Conservation (phyloP, 2,329 filamentous ascomycete genomes). For the Aspergillus ochraceus region DNA sequence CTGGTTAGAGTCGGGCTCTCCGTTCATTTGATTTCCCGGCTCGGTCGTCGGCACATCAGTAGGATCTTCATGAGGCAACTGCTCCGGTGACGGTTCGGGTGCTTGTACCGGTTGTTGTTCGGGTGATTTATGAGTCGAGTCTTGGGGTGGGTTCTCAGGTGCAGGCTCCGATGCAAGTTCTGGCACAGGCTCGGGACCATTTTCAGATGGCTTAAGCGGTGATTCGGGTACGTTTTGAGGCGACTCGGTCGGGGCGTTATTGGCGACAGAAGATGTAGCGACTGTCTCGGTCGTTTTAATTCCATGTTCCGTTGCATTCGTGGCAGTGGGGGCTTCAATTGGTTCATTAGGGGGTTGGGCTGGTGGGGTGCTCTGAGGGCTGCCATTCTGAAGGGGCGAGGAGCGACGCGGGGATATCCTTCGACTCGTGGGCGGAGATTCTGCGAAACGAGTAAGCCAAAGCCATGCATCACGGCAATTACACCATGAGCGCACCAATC, state of each 20-base stretch:
- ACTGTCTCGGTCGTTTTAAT: not conserved
- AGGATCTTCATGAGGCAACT: not conserved
- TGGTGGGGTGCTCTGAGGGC: not conserved
- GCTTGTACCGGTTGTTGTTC: not conserved
- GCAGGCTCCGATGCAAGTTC: not conserved
- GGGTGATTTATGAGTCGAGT: not conserved
- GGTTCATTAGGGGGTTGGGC: not conserved
- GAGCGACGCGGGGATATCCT: conserved; percentile 9
- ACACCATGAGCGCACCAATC: conserved; percentile 28
- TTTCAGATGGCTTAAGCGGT: not conserved
- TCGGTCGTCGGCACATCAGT: not conserved
- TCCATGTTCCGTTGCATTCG: not conserved
- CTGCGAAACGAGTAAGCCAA: conserved; percentile 8
- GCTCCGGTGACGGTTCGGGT: not conserved
- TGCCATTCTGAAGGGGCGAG: conserved; percentile 7
- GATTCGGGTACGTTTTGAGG: not conserved
- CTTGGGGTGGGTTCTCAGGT: not conserved
- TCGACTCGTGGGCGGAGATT: conserved; percentile 6
- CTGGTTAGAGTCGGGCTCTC: not conserved
- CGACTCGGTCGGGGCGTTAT: not conserved
- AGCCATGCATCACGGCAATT: not conserved
- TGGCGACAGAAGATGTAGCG: not conserved
- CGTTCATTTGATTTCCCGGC: not conserved
- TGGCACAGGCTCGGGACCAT: not conserved
- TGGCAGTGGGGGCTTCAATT: not conserved